These are phyloP conservation scores for Boletus rex-veris DNA, from an alignment of 768 basidiomycete species.

Conservation along the genomic window DNA sequence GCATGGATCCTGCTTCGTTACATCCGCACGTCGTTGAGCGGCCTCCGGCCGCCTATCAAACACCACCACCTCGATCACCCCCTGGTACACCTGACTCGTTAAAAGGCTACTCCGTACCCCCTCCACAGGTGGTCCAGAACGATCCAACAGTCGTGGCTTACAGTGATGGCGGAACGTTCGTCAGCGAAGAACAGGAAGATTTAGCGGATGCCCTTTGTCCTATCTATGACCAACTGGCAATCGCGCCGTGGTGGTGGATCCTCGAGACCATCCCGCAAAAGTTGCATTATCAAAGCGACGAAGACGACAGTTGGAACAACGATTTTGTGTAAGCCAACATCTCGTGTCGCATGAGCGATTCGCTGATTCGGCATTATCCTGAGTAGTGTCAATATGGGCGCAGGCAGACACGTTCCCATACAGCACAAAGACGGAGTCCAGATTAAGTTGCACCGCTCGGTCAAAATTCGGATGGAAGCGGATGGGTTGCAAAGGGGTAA, in stretches of 20 bases:
- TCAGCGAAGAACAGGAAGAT: conserved; percentile 62
- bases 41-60: conserved; percentile 37
- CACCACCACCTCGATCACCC: conserved; percentile 12
- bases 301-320: conserved; percentile 14
- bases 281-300: conserved; percentile 26
- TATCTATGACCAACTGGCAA: conserved; percentile 53
- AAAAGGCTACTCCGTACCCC: conserved; percentile 6
- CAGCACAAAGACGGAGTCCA: conserved; percentile 36
- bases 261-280: conserved; percentile 51
- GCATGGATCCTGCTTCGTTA: conserved; percentile 47
- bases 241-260: conserved; percentile 56
- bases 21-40: conserved; percentile 42
- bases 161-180: conserved; percentile 17
- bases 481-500: conserved; percentile 27
- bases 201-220: conserved; percentile 51
- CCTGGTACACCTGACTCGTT: conserved; percentile 9
- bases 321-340: conserved; percentile 16
- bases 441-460: conserved; percentile 47
- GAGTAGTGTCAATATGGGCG: conserved; percentile 37
- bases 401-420: conserved; percentile 40
- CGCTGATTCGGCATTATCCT: background rate
- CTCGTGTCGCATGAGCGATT: background rate
- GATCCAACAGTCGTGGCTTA: conserved; percentile 17
- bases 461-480: conserved; percentile 52
- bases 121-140: conserved; percentile 15